phyloP scores from a whole-genome alignment of 2,329 filamentous ascomycete species.

The Claviceps sp. region DNA sequence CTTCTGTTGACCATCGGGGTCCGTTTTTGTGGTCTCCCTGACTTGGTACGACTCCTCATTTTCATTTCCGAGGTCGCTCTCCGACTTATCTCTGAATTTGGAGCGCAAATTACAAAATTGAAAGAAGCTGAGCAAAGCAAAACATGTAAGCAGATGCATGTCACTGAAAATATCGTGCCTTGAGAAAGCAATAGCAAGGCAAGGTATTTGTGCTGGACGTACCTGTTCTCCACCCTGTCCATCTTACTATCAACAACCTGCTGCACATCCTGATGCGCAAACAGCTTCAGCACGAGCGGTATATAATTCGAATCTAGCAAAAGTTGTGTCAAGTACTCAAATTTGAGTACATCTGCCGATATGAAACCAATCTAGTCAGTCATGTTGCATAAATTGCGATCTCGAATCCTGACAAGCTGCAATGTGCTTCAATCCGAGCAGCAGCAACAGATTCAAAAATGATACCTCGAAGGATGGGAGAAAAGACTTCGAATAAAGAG shows the following conservation, averaged over 20 bases:
- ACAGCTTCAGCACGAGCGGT: slow-evolving; percentile 80
- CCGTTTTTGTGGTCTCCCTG: slow-evolving; percentile 15
- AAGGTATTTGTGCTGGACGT: slow-evolving; percentile 12
- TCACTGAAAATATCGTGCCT: not conserved
- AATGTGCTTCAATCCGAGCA: no score
- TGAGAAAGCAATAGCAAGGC: no score
- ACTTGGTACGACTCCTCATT: slow-evolving; percentile 11
- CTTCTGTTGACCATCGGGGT: slow-evolving; percentile 16
- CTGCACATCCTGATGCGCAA: slow-evolving; percentile 88
- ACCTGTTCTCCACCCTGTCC: slow-evolving; percentile 73
- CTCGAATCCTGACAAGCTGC: not conserved
- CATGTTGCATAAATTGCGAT: not conserved
- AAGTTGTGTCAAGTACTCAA: slow-evolving; percentile 88
- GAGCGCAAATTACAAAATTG: slow-evolving; percentile 69
- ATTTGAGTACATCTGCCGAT: slow-evolving; percentile 70
- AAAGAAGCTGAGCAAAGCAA: slow-evolving; percentile 54
- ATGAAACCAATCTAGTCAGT: not conserved
- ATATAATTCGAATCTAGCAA: slow-evolving; percentile 92
- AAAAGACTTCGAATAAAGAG: not conserved
- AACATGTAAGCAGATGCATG: not conserved
- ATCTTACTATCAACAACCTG: slow-evolving; percentile 75
- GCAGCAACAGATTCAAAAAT: no score
- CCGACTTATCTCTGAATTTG: slow-evolving; percentile 25
- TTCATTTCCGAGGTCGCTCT: slow-evolving; percentile 15
- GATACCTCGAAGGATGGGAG: not conserved